A percentile compares a stretch with the other conserved stretches of the same genome.
phyloP scores from a whole-genome alignment of 2,329 filamentous ascomycete species.

The Colletotrichum horii region DNA sequence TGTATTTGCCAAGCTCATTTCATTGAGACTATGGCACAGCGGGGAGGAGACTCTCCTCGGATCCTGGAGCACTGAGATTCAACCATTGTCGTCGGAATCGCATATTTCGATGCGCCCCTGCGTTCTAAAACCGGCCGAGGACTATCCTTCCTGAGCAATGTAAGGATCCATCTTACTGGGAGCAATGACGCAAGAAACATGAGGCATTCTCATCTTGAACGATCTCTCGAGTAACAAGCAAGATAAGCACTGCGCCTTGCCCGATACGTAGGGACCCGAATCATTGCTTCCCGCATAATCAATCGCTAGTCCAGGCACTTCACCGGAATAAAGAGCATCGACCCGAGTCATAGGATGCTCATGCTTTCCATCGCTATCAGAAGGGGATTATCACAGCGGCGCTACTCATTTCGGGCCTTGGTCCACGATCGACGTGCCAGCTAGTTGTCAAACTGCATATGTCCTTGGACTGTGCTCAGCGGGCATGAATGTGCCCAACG shows the following conservation, averaged over 20 bases:
- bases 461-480: accelerated
- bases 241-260: background rate
- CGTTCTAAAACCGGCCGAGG: too few relatives aligned
- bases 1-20: too few relatives aligned
- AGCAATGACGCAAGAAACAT: accelerated
- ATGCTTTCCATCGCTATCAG: background rate
- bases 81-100: too few relatives aligned
- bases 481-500: accelerated
- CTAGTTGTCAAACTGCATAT: background rate
- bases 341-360: background rate
- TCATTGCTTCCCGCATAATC: accelerated
- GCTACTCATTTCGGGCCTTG: background rate
- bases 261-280: background rate
- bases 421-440: accelerated
- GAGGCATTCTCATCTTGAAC: background rate
- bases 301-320: accelerated
- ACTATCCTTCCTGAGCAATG: too few relatives aligned
- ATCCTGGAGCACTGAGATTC: too few relatives aligned
- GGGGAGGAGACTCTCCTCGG: too few relatives aligned
- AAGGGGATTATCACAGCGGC: background rate
- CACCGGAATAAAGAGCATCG: accelerated
- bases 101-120: too few relatives aligned
- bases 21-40: too few relatives aligned
- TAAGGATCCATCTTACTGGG: too few relatives aligned
- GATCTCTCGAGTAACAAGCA: background rate